Percentiles rank a stretch among this genome's conserved stretches.
Evolutionary conservation across 2,329 filamentous ascomycete species (phyloP).

Genomic region (Laburnicola sp.): DNA sequence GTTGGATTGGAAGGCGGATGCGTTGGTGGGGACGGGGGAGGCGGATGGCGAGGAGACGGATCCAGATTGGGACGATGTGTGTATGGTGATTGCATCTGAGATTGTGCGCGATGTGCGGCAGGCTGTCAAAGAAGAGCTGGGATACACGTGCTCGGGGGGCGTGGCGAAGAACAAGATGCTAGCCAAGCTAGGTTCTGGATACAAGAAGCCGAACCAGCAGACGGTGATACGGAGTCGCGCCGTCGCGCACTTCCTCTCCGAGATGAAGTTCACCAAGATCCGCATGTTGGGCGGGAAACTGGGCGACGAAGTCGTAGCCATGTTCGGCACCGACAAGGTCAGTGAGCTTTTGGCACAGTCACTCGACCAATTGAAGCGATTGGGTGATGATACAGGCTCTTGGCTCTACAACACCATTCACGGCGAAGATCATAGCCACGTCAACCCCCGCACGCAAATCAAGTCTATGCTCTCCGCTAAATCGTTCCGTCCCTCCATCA

Average conservation of each 20-base stretch:
- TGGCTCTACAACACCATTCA: conserved; percentile 87
- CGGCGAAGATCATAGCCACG: conserved; percentile 83
- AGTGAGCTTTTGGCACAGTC: conserved; percentile 73
- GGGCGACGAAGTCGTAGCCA: conserved; percentile 80
- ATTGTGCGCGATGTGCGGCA: conserved; percentile 77
- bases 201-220: conserved; percentile 93
- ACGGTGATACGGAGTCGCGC: conserved; percentile 91
- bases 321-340: conserved; percentile 79
- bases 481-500: conserved; percentile 85
- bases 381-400: conserved; percentile 80
- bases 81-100: conserved; percentile 82
- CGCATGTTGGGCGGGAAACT: conserved; percentile 93
- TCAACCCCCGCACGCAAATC: conserved; percentile 88
- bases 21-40: conserved; percentile 75
- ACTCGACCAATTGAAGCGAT: conserved; percentile 72
- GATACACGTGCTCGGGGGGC: conserved; percentile 91
- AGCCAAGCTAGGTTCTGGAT: conserved; percentile 86
- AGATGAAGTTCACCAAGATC: conserved; percentile 93
- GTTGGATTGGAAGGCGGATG: conserved; percentile 81
- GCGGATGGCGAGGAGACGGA: conserved; percentile 74
- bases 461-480: conserved; percentile 98
- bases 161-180: conserved; percentile 92
- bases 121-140: conserved; percentile 68
- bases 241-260: conserved; percentile 73
- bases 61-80: conserved; percentile 96